These are phyloP conservation scores for Colletotrichum eleusines DNA, from an alignment of 2,329 filamentous ascomycete species.

Conservation along the genomic window DNA sequence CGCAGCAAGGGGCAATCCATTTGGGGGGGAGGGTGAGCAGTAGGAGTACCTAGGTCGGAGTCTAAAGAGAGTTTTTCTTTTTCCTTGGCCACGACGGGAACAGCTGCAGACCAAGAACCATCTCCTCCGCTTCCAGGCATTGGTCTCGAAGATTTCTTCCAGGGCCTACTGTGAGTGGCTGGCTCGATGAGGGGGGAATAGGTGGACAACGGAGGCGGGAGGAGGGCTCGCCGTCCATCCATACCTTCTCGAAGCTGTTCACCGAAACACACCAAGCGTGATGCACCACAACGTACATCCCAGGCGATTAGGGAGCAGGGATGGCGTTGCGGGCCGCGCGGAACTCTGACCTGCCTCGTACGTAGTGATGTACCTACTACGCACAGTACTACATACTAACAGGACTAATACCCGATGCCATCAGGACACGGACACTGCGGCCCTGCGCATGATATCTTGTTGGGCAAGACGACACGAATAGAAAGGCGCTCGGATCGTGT, in stretches of 20 bases:
- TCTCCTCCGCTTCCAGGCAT: background rate
- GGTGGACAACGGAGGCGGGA: too few species aligned
- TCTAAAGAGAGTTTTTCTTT: slow-evolving; percentile 41
- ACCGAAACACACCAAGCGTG: slow-evolving; percentile 35
- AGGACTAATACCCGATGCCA: too few species aligned
- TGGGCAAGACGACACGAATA: background rate
- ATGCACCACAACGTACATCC: slow-evolving; percentile 30
- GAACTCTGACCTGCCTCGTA: background rate
- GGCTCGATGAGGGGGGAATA: background rate
- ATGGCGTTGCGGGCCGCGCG: slow-evolving; percentile 24
- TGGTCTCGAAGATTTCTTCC: too few species aligned
- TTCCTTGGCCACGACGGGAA: slow-evolving; percentile 1
- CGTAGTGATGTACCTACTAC: background rate
- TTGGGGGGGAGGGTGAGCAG: too few species aligned
- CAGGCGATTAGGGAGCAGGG: slow-evolving; percentile 18
- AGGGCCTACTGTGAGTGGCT: background rate
- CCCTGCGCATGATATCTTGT: background rate
- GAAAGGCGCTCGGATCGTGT: slow-evolving; percentile 9
- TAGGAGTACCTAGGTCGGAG: slow-evolving; percentile 1
- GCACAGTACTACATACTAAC: too few species aligned
- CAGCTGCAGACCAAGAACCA: background rate
- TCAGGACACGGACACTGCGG: slow-evolving; percentile 1
- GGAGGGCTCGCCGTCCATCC: slow-evolving; percentile 12
- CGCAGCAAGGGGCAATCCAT: too few species aligned
- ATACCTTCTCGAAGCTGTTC: slow-evolving; percentile 36